Percentiles rank a stretch among this genome's conserved stretches.
Evolutionary conservation across 2,329 filamentous ascomycete species (phyloP).

Genomic region (Diaporthe longicolla): DNA sequence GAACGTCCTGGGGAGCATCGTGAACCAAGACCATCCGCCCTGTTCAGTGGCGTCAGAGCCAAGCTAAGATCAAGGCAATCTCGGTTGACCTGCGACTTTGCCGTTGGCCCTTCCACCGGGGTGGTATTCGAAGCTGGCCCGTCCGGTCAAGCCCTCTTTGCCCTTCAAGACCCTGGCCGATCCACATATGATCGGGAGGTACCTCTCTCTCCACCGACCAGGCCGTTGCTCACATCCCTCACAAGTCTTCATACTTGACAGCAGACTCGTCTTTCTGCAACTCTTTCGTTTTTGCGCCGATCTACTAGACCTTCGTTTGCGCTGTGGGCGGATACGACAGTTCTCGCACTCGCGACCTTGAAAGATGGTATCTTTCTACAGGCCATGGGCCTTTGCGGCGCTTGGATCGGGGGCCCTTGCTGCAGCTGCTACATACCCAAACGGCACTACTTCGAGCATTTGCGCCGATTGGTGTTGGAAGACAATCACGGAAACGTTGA

Average conservation of each 20-base stretch:
- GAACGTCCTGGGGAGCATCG: conserved; percentile 14
- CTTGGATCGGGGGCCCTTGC: conserved; percentile 35
- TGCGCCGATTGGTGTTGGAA: conserved; percentile 41
- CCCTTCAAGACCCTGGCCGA: conserved; percentile 31
- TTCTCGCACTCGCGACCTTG: conserved; percentile 17
- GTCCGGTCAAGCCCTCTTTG: conserved; percentile 31
- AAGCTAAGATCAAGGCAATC: conserved; percentile 28
- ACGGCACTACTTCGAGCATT: conserved; percentile 29
- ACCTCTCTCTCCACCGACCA: conserved; percentile 19
- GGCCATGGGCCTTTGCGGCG: conserved; percentile 33
- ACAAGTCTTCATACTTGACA: conserved; percentile 34
- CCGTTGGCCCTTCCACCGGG: conserved; percentile 34
- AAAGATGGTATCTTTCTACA: conserved; percentile 41
- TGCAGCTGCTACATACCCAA: conserved; percentile 24
- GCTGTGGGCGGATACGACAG: conserved; percentile 28
- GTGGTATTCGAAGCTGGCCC: conserved; percentile 31
- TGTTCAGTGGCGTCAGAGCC: conserved; percentile 21
- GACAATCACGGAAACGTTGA: conserved; percentile 25
- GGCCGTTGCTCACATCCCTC: conserved; percentile 29
- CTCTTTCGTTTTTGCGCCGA: conserved; percentile 35
- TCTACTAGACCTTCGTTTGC: conserved; percentile 39
- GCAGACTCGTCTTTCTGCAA: conserved; percentile 36
- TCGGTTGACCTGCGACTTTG: conserved; percentile 25
- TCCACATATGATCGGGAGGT: conserved; percentile 37
- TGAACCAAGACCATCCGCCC: conserved; percentile 24